Percentiles rank a stretch among this genome's conserved stretches.
phyloP scores from a whole-genome alignment of 176 grass and related monocot species.

The Tillandsia fasciculata region DNA sequence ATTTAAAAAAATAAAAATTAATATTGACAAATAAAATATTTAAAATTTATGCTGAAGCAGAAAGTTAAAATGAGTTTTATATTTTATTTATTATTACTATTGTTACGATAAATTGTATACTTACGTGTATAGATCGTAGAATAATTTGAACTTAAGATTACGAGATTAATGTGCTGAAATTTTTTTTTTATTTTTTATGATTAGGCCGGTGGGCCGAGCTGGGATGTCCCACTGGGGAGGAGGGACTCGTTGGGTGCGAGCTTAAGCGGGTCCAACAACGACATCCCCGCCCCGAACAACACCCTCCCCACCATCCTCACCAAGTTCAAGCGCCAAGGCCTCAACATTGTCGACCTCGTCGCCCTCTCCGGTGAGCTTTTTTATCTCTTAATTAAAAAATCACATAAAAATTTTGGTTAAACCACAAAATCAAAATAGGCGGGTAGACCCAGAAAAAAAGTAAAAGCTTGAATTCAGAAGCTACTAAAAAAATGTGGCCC shows the following conservation, averaged over 20 bases:
- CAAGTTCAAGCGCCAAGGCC: slow-evolving; percentile 77
- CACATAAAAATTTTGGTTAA: too few relatives aligned
- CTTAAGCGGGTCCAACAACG: slow-evolving; percentile 78
- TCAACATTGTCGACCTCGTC: slow-evolving; percentile 57
- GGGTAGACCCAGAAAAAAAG: too few relatives aligned
- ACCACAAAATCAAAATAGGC: too few relatives aligned
- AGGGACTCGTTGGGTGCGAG: slow-evolving; percentile 71
- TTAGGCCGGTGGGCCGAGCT: slow-evolving; percentile 69
- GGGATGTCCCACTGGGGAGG: slow-evolving; percentile 84
- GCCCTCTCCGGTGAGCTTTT: slow-evolving; percentile 48
- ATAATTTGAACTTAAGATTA: background rate
- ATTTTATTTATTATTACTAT: too few relatives aligned
- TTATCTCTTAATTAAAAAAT: background rate
- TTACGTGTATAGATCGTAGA: too few relatives aligned
- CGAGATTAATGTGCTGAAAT: background rate
- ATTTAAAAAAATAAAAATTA: too few relatives aligned
- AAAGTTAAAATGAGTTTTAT: too few relatives aligned
- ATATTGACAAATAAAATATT: too few relatives aligned
- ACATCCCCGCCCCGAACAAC: slow-evolving; percentile 90
- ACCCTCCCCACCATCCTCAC: slow-evolving; percentile 82
- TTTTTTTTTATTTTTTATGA: slow-evolving; percentile 11
- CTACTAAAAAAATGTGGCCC: too few relatives aligned
- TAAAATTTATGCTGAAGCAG: too few relatives aligned
- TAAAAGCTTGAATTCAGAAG: too few relatives aligned
- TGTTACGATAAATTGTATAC: too few relatives aligned